Base-by-base conservation (phyloP, 257 asterid genomes). In the Phtheirospermum japonicum region DNA sequence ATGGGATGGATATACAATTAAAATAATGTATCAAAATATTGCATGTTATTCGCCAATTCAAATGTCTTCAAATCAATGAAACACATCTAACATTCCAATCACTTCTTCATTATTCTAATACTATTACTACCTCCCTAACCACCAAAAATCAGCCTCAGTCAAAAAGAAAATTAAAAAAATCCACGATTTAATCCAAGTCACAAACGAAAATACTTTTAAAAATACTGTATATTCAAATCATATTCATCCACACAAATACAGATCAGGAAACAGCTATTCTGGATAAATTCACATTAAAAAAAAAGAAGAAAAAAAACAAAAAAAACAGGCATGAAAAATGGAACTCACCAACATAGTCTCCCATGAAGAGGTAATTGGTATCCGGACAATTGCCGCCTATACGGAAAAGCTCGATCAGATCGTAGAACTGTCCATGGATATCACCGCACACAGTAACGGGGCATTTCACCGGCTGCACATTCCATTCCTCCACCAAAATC, bases 381-480 rank as follows among this genome's bases (percentile, higher is more conserved):
- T 90, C 95, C 16, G 96, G 97, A 51, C 96, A 71, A 46, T 82
- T 90, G 53, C 97, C 97, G 9, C 97, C 97, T 33, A 88, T 90
- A 52, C 95, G 83, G 65, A 90, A 90, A 33, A 90, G 95, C 85
- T 90, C 97, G 74, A 90, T 80, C 59, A 90, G 87, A 78, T 90
- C 97, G 72, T 90, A 90, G 61, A 90, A 90, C 80, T 90, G 97
- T 9, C 97, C 96, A 32, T 90, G 96, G 62, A 90, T 90, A 57
- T 90, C 97, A 0, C 97, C 97, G 78, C 97, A 90, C 54, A 90
- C 95, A 36, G 97, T 90, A 3, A 90, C 96, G 20, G 96, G 97
- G 66, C 97, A 90, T 79, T 88, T 90, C 64, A 90, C 97, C 76
- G 97, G 97, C 81, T 90, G 97, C 68, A 90, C 97, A 59, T 90